Base-by-base conservation (phyloP, 768 basidiomycete genomes). In the Podaxis mareebaensis region DNA sequence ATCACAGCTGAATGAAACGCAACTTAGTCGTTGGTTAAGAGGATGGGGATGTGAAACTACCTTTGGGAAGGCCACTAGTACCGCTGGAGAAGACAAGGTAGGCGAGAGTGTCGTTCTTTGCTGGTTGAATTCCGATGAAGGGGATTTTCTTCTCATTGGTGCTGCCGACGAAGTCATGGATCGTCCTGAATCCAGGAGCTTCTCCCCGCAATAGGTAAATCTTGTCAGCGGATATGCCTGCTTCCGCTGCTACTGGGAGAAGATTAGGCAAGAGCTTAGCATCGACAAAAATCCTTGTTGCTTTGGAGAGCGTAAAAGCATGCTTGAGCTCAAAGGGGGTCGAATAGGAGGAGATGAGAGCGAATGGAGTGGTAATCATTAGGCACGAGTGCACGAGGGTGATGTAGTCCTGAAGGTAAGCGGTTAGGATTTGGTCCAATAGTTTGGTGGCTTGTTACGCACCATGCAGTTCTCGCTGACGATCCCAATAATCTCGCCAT, bases 81-180 rank as follows among this genome's bases (percentile, higher is more conserved):
- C 91, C 91, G 67, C 91, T 92, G 0, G 91, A 92, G 69, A 90
- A 91, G 0, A 88, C 76, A 3, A 92, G 76, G 70, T 92, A 90
- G 0, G 88, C 90, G 1, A 91, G 73, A 0, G 86, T 89, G 63
- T 87, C 75, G 33, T 75, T 77, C 17, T 66, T 74, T 0, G 83
- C 88, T 0, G 78, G 75, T 46, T 77, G 79, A 36, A 85, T 72
- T 0, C 76, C 75, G 1, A 83, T 68, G 1, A 77, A 70, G 7
- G 83, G 78, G 1, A 82, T 67, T 0, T 75, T 73, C 22, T 75
- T 77, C 11, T 63, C 66, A 46, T 73, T 74, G 28, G 79, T 79
- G 10, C 72, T 67, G 5, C 76, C 71, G 12, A 88, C 77, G 46
- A 88, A 72, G 26, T 79, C 77, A 3, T 70, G 69, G 60, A 87